Conservation (phyloP, 2,329 filamentous ascomycete genomes). For the Aspergillus sp. region DNA sequence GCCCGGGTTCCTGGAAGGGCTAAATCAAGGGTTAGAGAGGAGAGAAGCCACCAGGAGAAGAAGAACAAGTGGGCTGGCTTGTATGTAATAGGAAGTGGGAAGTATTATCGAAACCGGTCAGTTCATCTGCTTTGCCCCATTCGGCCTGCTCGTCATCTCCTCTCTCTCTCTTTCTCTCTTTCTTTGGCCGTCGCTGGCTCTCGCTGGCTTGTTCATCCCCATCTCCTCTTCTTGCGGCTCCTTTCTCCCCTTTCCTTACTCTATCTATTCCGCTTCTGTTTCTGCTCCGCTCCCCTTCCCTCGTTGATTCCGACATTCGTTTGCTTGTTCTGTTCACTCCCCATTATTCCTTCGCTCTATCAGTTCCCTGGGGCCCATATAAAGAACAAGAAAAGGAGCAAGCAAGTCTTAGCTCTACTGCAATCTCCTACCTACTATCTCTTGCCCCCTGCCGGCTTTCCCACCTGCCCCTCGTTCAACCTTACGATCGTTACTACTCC, state of each 20-base stretch:
- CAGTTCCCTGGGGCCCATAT: not conserved
- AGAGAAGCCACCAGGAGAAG: not conserved
- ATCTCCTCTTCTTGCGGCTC: slow-evolving; percentile 9
- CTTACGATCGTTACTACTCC: slow-evolving; percentile 18
- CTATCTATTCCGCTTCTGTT: not conserved
- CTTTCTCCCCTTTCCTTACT: not conserved
- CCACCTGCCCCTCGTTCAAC: slow-evolving; percentile 9
- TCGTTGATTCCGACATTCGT: slow-evolving; percentile 11
- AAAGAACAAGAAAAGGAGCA: not conserved
- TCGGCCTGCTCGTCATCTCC: slow-evolving; percentile 4
- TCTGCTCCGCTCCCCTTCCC: slow-evolving; percentile 9
- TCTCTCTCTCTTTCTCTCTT: slow-evolving; percentile 3
- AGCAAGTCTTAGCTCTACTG: not conserved
- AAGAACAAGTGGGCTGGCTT: not conserved
- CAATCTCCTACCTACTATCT: too few species aligned
- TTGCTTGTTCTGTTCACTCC: not conserved
- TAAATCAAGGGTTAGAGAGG: not conserved
- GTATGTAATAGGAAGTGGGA: slow-evolving; percentile 2
- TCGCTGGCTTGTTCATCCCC: slow-evolving; percentile 2
- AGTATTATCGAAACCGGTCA: slow-evolving; percentile 5
- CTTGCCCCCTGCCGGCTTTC: not conserved
- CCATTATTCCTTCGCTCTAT: not conserved
- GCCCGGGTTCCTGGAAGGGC: not conserved
- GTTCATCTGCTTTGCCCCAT: not conserved
- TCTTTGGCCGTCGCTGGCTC: not conserved